phyloP scores from a whole-genome alignment of 2,329 filamentous ascomycete species.

The Xenoacremonium recifei region DNA sequence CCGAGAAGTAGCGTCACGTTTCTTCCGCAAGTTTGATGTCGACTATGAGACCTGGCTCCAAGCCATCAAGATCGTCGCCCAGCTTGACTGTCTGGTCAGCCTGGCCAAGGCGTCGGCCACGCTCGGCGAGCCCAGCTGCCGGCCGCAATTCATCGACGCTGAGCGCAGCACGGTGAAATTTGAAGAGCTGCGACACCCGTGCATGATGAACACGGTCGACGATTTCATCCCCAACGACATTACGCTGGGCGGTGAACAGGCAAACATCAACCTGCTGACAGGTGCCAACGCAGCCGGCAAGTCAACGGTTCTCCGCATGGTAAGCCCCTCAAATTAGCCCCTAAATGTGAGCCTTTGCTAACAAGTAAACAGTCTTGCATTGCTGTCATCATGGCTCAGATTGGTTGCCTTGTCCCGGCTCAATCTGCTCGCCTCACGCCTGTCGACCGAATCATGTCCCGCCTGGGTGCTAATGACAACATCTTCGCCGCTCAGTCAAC shows the following conservation, averaged over 20 bases:
- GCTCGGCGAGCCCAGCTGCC: conserved; percentile 82
- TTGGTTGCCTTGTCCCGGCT: conserved; percentile 90
- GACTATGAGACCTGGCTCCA: conserved; percentile 83
- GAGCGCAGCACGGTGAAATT: conserved; percentile 90
- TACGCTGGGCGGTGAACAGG: conserved; percentile 72
- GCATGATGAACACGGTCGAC: conserved; percentile 82
- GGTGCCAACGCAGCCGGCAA: conserved; percentile 97
- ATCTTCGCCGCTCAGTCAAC: conserved; percentile 98
- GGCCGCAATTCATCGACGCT: conserved; percentile 82
- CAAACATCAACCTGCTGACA: conserved; percentile 88
- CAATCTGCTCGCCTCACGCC: conserved; percentile 80
- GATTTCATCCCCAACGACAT: conserved; percentile 98
- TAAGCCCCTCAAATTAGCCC: conserved; percentile 38
- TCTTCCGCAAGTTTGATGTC: conserved; percentile 85
- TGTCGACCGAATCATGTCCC: conserved; percentile 97
- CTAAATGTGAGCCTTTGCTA: not conserved
- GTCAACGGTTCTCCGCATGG: conserved; percentile 93
- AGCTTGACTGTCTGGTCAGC: conserved; percentile 93
- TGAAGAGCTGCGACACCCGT: conserved; percentile 88
- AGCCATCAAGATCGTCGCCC: conserved; percentile 85
- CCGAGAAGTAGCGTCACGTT: conserved; percentile 78
- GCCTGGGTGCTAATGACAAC: conserved; percentile 95
- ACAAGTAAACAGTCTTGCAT: conserved; percentile 69
- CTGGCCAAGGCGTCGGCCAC: conserved; percentile 84
- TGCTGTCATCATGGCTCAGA: conserved; percentile 95